Percentiles rank a stretch among this genome's conserved stretches.
Evolutionary conservation across 148 eudicot genomes (phyloP).

Genomic region (Oxyria digyna): DNA sequence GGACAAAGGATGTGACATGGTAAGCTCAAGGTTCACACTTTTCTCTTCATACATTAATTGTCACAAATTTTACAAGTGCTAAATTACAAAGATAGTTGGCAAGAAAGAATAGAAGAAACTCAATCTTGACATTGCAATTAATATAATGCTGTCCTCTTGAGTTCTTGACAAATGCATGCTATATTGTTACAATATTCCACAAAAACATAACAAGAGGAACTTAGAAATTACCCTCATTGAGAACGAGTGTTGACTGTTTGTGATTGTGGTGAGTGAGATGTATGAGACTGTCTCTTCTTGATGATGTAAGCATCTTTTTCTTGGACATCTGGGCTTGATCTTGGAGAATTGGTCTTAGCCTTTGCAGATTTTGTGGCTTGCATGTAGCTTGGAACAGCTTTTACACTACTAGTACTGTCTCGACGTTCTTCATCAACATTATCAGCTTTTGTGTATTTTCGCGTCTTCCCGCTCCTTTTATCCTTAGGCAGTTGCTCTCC

Average conservation of each 20-base stretch:
- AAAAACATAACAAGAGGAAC: neutral
- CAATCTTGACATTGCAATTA: no score
- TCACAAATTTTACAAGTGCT: no score
- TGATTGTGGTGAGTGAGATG: conserved; percentile 35
- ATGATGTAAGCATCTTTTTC: conserved; percentile 36
- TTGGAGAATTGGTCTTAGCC: conserved; percentile 76
- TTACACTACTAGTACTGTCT: conserved; percentile 47
- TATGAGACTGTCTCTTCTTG: conserved; percentile 68
- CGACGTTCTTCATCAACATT: conserved; percentile 64
- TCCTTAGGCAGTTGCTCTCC: conserved; percentile 52
- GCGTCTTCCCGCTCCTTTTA: conserved; percentile 46
- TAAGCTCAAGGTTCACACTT: no score
- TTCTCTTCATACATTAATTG: no score
- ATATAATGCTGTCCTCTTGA: neutral
- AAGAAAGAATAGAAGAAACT: no score
- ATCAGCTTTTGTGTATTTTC: conserved; percentile 63
- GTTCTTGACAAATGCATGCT: neutral
- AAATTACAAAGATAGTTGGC: no score
- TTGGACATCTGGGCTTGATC: conserved; percentile 82
- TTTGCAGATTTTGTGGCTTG: conserved; percentile 93
- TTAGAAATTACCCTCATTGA: conserved; percentile 28
- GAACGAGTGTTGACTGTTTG: conserved; percentile 24
- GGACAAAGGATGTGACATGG: no score
- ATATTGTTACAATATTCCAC: neutral
- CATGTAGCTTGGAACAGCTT: conserved; percentile 79